Conservation (phyloP, 305 asterid species). For the Euphrasia arctica region DNA sequence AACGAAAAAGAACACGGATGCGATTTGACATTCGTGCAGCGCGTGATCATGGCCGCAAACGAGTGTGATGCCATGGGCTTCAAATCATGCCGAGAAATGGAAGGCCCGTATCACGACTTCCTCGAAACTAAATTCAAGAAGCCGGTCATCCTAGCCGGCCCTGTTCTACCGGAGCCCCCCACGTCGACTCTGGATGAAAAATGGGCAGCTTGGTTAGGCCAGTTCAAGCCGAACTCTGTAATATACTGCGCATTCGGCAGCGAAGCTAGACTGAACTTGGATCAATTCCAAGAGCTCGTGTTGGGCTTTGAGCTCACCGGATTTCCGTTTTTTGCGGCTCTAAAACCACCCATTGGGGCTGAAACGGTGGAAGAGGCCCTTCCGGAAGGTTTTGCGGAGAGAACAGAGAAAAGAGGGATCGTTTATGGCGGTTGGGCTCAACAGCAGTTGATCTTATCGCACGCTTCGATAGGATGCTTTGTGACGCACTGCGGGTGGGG, state of each 20-base stretch:
- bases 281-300: conserved; percentile 61
- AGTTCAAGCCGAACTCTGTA: conserved; percentile 36
- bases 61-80: conserved; percentile 56
- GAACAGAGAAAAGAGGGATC: conserved; percentile 40
- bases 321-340: conserved; percentile 53
- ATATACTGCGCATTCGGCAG: conserved; percentile 68
- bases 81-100: conserved; percentile 60
- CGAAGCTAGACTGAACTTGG: conserved; percentile 45
- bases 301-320: conserved; percentile 62
- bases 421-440: conserved; percentile 66
- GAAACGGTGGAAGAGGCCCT: conserved; percentile 52
- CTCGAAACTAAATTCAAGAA: conserved; percentile 43
- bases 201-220: conserved; percentile 47
- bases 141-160: conserved; percentile 51
- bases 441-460: conserved; percentile 57
- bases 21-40: conserved; percentile 36
- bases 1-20: conserved; percentile 27
- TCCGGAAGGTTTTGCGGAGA: conserved; percentile 46
- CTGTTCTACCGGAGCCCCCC: conserved; percentile 49
- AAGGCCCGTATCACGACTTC: conserved; percentile 40
- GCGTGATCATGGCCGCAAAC: conserved; percentile 35
- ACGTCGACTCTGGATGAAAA: conserved; percentile 32
- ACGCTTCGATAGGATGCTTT: conserved; percentile 71
- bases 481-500: conserved; percentile 75
- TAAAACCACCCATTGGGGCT: conserved; percentile 55